Percentiles rank a stretch among this genome's conserved stretches.
Evolutionary conservation across 345 rosid genomes (phyloP).

Genomic region (Firmiana major): DNA sequence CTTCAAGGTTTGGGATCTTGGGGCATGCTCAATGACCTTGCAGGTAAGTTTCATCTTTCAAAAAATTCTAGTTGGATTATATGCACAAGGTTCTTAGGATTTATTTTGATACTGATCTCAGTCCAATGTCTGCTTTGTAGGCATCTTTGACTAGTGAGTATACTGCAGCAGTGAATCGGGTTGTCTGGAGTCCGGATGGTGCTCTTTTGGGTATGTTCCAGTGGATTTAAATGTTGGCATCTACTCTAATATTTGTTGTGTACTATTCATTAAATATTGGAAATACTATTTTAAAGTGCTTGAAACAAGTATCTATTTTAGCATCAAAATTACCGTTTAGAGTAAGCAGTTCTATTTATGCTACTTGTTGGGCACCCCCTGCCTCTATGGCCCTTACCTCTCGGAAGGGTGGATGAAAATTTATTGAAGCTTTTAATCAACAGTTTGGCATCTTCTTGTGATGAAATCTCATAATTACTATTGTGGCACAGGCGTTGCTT

Average conservation of each 20-base stretch:
- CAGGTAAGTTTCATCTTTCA: conserved; percentile 18
- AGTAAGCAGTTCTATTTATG: background rate
- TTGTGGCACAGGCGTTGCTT: conserved; percentile 35
- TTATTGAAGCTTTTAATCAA: background rate
- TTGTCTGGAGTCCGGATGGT: conserved; percentile 29
- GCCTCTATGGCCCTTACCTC: background rate
- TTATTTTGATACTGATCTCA: background rate
- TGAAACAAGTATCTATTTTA: background rate
- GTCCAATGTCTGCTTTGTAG: background rate
- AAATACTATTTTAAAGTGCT: background rate
- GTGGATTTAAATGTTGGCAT: background rate
- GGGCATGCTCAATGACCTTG: conserved; percentile 18
- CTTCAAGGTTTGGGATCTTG: conserved; percentile 30
- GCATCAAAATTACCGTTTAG: background rate
- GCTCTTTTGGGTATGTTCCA: conserved; percentile 17
- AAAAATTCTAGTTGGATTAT: background rate
- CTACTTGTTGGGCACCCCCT: background rate
- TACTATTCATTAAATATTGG: background rate
- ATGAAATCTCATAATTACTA: background rate
- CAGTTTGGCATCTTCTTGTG: background rate
- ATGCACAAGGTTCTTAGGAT: background rate
- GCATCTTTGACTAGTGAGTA: conserved; percentile 20
- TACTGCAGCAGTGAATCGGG: conserved; percentile 27
- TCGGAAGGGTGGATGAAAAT: too few relatives aligned
- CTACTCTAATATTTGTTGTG: background rate